Evolutionary conservation across 1,284 basidiomycete species (phyloP).

Genomic region (Apiotrichum mycotoxinovorans): DNA sequence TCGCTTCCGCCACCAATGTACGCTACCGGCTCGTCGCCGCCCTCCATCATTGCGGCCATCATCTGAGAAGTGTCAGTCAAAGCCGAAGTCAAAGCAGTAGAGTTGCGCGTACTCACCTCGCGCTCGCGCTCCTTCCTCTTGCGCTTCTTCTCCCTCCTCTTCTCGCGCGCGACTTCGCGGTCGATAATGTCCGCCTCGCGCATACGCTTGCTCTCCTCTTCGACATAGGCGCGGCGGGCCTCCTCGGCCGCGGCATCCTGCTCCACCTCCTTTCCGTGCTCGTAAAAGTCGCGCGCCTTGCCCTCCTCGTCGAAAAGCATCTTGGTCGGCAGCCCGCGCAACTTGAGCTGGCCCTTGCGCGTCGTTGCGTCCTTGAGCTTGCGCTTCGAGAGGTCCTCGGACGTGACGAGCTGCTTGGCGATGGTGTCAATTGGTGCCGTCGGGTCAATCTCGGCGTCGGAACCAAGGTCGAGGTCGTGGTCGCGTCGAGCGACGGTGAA

Average conservation of each 20-base stretch:
- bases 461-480: constrained; percentile 61
- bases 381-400: constrained; percentile 57
- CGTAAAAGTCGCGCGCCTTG: constrained; percentile 71
- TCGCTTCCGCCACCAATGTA: constrained; percentile 25
- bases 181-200: constrained; percentile 68
- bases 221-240: constrained; percentile 66
- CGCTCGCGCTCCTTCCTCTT: constrained; percentile 83
- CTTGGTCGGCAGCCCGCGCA: constrained; percentile 59
- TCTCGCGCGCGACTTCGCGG: constrained; percentile 77
- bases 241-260: constrained; percentile 63
- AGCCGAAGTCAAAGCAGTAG: not conserved
- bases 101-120: constrained; percentile 51
- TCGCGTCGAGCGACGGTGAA: constrained; percentile 88
- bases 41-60: constrained; percentile 14
- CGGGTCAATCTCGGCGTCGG: constrained; percentile 47
- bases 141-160: constrained; percentile 76
- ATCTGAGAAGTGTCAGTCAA: constrained; percentile 8
- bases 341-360: constrained; percentile 70
- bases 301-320: constrained; percentile 85
- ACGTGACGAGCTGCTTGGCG: constrained; percentile 33
- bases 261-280: constrained; percentile 65
- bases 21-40: constrained; percentile 16
- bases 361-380: constrained; percentile 69
- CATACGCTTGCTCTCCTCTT: constrained; percentile 68
- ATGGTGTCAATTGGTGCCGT: not conserved